Percentiles rank a stretch among this genome's conserved stretches.
Evolutionary conservation across 495 filamentous ascomycete genomes (phyloP).

Genomic region (Penicillium chermesinum): DNA sequence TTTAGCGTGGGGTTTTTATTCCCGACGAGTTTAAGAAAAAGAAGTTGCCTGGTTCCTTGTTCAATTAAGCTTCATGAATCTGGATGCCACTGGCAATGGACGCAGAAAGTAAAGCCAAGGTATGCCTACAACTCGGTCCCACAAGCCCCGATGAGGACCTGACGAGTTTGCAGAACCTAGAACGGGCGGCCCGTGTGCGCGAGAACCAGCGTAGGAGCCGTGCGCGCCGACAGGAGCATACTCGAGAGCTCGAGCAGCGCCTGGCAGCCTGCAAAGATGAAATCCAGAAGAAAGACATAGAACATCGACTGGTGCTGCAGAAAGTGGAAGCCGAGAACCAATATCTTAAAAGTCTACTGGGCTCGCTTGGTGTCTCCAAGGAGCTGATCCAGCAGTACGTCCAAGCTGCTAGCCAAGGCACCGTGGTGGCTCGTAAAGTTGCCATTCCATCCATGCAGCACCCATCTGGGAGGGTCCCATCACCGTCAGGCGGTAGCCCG

Average conservation of each 20-base stretch:
- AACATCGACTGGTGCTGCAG: slow-evolving; percentile 32
- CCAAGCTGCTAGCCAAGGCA: slow-evolving; percentile 14
- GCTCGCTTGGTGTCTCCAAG: slow-evolving; percentile 21
- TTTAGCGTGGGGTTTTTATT: background rate
- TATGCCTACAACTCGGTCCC: background rate
- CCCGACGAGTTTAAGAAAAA: background rate
- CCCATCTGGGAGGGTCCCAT: background rate
- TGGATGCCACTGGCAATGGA: background rate
- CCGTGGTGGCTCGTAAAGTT: slow-evolving; percentile 25
- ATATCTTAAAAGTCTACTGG: slow-evolving; percentile 25
- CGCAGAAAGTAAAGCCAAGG: slow-evolving; percentile 12
- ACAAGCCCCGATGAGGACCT: slow-evolving; percentile 2
- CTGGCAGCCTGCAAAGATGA: slow-evolving; percentile 53
- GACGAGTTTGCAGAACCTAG: slow-evolving; percentile 23
- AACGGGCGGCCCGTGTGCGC: slow-evolving; percentile 47
- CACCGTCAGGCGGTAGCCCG: background rate
- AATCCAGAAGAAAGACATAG: slow-evolving; percentile 31
- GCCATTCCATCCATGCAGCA: slow-evolving; percentile 34
- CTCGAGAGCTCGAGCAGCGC: slow-evolving; percentile 62
- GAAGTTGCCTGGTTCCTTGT: no score
- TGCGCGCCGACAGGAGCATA: slow-evolving; percentile 69
- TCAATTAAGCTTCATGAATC: background rate
- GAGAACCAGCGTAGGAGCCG: slow-evolving; percentile 80
- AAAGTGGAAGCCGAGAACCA: slow-evolving; percentile 37
- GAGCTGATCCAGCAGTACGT: slow-evolving; percentile 30